Base-by-base conservation (phyloP, 768 basidiomycete genomes). In the Cyclocybe aegerita region DNA sequence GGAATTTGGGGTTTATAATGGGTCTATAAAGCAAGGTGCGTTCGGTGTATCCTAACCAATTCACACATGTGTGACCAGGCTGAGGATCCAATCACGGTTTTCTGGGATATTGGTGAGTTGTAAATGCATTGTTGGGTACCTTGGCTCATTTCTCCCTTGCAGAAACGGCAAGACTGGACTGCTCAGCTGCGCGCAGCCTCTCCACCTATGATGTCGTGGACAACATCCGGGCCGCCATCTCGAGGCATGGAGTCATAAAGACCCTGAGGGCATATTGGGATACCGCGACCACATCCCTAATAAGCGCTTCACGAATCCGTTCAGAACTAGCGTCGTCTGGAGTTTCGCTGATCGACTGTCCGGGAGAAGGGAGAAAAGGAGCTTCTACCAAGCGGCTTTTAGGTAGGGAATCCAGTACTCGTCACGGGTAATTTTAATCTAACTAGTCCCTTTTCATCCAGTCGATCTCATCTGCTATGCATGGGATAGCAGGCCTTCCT, bases 381-480 rank as follows among this genome's bases (percentile, higher is more conserved):
- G 56, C 60, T 7, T 57, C 57, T n/a, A 58, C 59, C 30, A 69
- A 69, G 43, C 64, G 63, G 50, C 64, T 67, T 59, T 46, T 69
- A 4, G 63, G 66, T 65, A 34, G 14, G 65, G 46, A 14, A 40
- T 29, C 32, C 38, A 33, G 23, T 7, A 35, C 5, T 29, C 11
- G 38, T 41, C 23, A 2, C 6, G 14, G 9, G 33, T 33, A 39
- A 17, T 29, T n/a, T 16, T 10, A 16, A 2, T 4, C 4, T 33
- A 14, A 46, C 16, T 12, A 23, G 16, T 16, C 29, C 10, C 9
- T 4, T 14, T 45, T 30, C 9, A 30, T 34, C 8, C 61, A 86
- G 86, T 83, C 41, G 87, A 88, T 58, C 81, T 88, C 74, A 66
- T 88, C 49, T 72, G 79, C 6, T 78, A 81, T 61, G 85, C 81